These are phyloP conservation scores for Daedalea quercina DNA, from an alignment of 768 basidiomycete species.

Conservation along the genomic window DNA sequence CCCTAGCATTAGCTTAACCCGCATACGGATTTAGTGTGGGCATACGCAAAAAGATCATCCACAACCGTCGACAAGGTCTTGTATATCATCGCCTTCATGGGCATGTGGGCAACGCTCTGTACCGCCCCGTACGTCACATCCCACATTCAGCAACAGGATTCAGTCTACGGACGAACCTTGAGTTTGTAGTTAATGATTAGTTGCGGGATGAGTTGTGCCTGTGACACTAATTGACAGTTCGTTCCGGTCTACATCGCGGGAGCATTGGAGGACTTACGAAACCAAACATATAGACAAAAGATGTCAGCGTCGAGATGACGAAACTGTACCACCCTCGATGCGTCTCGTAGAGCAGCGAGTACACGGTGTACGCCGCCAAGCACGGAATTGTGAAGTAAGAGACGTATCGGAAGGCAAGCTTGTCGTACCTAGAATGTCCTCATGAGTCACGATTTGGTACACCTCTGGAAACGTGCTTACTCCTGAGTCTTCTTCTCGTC, in stretches of 20 bases:
- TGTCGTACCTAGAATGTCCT: constrained; percentile 60
- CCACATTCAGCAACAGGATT: not conserved
- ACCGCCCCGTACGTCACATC: not conserved
- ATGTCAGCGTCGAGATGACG: constrained; percentile 86
- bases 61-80: constrained; percentile 87
- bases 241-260: constrained; percentile 11
- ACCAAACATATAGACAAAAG: constrained; percentile 94
- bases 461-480: constrained; percentile 36
- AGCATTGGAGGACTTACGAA: constrained; percentile 60
- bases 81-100: constrained; percentile 97
- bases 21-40: not conserved
- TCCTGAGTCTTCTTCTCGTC: constrained; percentile 98
- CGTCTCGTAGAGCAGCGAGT: constrained; percentile 75
- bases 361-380: constrained; percentile 68
- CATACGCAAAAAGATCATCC: constrained; percentile 89
- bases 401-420: constrained; percentile 91
- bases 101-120: constrained; percentile 95
- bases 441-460: not conserved
- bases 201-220: constrained; percentile 84
- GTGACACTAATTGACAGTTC: constrained; percentile 13
- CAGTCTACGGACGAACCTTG: constrained; percentile 46
- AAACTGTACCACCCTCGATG: constrained; percentile 97
- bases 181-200: constrained; percentile 97
- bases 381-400: constrained; percentile 84
- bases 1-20: not conserved